Conservation (phyloP, 1,139 yeast species). For the Scheffersomyces lignicola region DNA sequence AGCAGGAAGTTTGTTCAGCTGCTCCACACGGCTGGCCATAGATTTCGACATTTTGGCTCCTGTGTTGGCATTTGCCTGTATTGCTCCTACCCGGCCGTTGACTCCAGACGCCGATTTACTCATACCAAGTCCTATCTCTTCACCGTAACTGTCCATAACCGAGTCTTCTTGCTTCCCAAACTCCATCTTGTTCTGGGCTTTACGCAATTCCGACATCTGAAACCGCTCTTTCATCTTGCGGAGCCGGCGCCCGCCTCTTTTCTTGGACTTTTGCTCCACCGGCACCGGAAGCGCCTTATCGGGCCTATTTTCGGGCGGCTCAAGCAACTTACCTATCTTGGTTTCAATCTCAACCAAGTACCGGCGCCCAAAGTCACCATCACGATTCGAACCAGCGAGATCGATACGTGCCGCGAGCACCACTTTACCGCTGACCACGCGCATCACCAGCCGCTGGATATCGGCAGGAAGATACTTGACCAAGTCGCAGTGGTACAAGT, state of each 20-base stretch:
- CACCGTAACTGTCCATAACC: constrained; percentile 66
- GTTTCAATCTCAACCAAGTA: constrained; percentile 60
- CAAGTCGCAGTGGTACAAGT: constrained; percentile 52
- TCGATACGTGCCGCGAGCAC: constrained; percentile 87
- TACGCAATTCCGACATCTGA: constrained; percentile 76
- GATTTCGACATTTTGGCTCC: constrained; percentile 55
- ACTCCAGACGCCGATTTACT: constrained; percentile 38
- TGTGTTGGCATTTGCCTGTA: constrained; percentile 40
- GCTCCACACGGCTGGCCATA: constrained; percentile 46
- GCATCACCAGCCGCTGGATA: constrained; percentile 65
- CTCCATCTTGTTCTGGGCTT: constrained; percentile 80
- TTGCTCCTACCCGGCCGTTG: constrained; percentile 31
- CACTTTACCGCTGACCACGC: constrained; percentile 79
- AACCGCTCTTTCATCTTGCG: constrained; percentile 80
- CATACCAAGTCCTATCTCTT: constrained; percentile 84
- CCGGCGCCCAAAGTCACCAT: constrained; percentile 57
- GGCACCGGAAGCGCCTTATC: constrained; percentile 86
- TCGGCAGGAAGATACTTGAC: constrained; percentile 59
- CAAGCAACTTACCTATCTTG: constrained; percentile 68
- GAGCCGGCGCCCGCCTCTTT: constrained; percentile 82
- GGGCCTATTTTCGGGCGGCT: constrained; percentile 72
- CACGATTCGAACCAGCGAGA: constrained; percentile 39
- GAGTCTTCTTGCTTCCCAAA: constrained; percentile 77
- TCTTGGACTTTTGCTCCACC: constrained; percentile 71
- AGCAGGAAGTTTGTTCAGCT: constrained; percentile 10